phyloP scores from a whole-genome alignment of 441 rosid genomes.

The Eruca vesicaria region DNA sequence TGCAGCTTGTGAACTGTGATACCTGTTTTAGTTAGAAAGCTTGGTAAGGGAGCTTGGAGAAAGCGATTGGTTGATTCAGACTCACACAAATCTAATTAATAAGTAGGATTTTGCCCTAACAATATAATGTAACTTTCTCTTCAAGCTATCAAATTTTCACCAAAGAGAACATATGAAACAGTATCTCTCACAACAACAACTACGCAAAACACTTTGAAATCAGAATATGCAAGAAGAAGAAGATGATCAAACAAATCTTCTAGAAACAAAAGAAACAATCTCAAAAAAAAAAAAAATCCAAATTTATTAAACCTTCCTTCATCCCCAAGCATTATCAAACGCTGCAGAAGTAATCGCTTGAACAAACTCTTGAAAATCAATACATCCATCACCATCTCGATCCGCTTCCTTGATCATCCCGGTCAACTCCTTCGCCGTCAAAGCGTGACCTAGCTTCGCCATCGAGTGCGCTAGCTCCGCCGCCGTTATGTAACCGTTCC shows the following conservation, averaged over 20 bases:
- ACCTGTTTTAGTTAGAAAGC: too few species aligned
- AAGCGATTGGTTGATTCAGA: not conserved
- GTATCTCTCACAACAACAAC: slow-evolving; percentile 21
- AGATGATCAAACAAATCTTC: not conserved
- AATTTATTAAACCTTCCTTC: slow-evolving; percentile 7
- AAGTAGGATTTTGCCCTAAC: not conserved
- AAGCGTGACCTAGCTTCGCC: slow-evolving; percentile 44
- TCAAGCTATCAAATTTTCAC: slow-evolving; percentile 20
- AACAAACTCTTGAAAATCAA: slow-evolving; percentile 57
- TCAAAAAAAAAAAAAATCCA: not conserved
- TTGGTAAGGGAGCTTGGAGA: too few species aligned
- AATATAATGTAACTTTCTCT: slow-evolving; percentile 15
- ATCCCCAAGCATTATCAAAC: slow-evolving; percentile 56
- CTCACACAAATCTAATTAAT: not conserved
- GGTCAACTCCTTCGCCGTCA: slow-evolving; percentile 64
- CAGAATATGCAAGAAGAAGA: not conserved
- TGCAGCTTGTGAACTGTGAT: too few species aligned
- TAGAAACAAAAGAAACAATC: slow-evolving; percentile 1
- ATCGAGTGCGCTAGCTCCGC: slow-evolving; percentile 42
- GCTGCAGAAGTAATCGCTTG: slow-evolving; percentile 68
- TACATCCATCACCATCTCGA: slow-evolving; percentile 69
- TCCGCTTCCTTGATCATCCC: slow-evolving; percentile 84
- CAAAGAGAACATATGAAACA: not conserved
- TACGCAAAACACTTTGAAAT: slow-evolving; percentile 8
- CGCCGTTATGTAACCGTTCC: slow-evolving; percentile 41